Evolutionary conservation across 441 rosid species (phyloP).

Genomic region (Pelargonium myrrhifolium): DNA sequence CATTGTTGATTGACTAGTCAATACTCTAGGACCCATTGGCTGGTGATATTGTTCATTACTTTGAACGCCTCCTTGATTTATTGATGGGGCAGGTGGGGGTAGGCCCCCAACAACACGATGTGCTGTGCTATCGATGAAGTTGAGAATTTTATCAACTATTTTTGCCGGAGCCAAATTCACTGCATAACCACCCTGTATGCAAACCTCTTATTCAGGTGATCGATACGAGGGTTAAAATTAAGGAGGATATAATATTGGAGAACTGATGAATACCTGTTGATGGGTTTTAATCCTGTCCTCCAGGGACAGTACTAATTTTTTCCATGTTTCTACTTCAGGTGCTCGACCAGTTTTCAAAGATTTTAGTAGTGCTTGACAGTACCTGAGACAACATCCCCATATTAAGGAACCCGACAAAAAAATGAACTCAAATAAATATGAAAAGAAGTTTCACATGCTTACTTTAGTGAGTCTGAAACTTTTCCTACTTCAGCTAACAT

Average conservation of each 20-base stretch:
- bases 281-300: constrained; percentile 81
- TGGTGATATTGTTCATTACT: constrained; percentile 42
- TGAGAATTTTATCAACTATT: constrained; percentile 73
- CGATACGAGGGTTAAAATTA: neutral
- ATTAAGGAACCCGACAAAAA: constrained; percentile 18
- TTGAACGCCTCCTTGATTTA: constrained; percentile 39
- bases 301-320: constrained; percentile 51
- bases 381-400: constrained; percentile 40
- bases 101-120: constrained; percentile 85
- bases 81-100: constrained; percentile 70
- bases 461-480: constrained; percentile 71
- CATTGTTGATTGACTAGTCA: constrained; percentile 79
- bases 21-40: constrained; percentile 48
- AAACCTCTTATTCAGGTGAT: constrained; percentile 14
- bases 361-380: constrained; percentile 78
- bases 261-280: constrained; percentile 59
- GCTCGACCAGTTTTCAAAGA: constrained; percentile 80
- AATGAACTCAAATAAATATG: constrained; percentile 16
- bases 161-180: constrained; percentile 74
- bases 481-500: constrained; percentile 84
- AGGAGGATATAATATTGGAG: neutral
- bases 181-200: constrained; percentile 73
- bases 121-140: constrained; percentile 79
- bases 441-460: constrained; percentile 23
- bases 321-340: constrained; percentile 80